phyloP scores from a whole-genome alignment of 176 grass and related monocot species.

The Oryza nivara region DNA sequence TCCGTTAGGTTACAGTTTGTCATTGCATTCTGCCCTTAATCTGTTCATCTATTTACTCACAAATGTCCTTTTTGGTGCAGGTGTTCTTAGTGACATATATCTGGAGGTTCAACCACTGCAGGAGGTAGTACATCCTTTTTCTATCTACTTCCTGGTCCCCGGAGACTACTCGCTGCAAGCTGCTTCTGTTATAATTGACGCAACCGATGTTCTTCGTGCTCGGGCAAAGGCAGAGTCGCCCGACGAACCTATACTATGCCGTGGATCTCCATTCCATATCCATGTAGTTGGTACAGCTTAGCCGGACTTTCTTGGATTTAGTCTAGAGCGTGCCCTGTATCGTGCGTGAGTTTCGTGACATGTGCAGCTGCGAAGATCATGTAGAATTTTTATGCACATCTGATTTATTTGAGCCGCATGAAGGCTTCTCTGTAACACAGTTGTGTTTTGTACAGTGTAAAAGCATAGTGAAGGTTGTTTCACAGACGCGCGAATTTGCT shows the following conservation, averaged over 20 bases:
- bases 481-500: neutral
- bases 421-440: slow-evolving; percentile 40
- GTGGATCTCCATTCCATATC: slow-evolving; percentile 82
- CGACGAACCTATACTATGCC: slow-evolving; percentile 90
- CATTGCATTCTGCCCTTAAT: neutral
- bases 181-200: slow-evolving; percentile 77
- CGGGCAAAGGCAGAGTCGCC: slow-evolving; percentile 71
- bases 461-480: slow-evolving; percentile 36
- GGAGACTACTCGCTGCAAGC: slow-evolving; percentile 89
- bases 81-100: slow-evolving; percentile 76
- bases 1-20: neutral
- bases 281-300: slow-evolving; percentile 70
- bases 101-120: slow-evolving; percentile 85
- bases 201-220: slow-evolving; percentile 82
- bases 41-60: neutral
- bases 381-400: slow-evolving; percentile 23
- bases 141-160: slow-evolving; percentile 87
- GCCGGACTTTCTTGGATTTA: slow-evolving; percentile 24
- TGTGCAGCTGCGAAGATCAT: slow-evolving; percentile 41
- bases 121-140: slow-evolving; percentile 84
- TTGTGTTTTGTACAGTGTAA: slow-evolving; percentile 56
- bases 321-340: slow-evolving; percentile 25
- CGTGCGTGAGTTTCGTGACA: slow-evolving; percentile 24
- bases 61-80: slow-evolving; percentile 38
- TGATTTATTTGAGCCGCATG: slow-evolving; percentile 40